These are phyloP conservation scores for Citrus medica DNA, from an alignment of 345 rosid genomes.

Conservation along the genomic window DNA sequence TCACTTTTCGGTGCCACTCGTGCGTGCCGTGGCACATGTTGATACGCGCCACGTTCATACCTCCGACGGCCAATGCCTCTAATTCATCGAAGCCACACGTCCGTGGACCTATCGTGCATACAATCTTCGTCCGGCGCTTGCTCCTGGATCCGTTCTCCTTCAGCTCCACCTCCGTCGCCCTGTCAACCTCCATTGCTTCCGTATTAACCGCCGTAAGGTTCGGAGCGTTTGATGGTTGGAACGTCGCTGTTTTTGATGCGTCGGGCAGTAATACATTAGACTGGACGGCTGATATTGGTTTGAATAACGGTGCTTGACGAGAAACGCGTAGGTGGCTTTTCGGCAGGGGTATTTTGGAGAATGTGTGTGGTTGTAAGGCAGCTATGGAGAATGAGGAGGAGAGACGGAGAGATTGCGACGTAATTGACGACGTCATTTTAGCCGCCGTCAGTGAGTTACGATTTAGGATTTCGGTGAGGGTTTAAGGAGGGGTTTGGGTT, in stretches of 20 bases:
- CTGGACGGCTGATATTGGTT: constrained; percentile 20
- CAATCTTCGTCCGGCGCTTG: constrained; percentile 57
- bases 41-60: constrained; percentile 67
- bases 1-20: constrained; percentile 60
- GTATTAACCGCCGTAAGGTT: constrained; percentile 1
- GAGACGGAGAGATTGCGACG: constrained; percentile 44
- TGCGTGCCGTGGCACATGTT: constrained; percentile 66
- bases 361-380: constrained; percentile 1
- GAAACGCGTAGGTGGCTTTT: constrained; percentile 15
- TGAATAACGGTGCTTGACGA: not conserved
- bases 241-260: constrained; percentile 17
- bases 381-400: constrained; percentile 23
- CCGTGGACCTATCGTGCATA: constrained; percentile 63
- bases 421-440: constrained; percentile 10
- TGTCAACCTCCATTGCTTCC: constrained; percentile 43
- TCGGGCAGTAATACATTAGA: constrained; percentile 26
- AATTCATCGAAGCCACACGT: constrained; percentile 58
- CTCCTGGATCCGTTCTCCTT: constrained; percentile 68
- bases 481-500: constrained; percentile 1
- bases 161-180: constrained; percentile 55
- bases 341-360: constrained; percentile 15
- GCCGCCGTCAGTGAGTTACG: not conserved
- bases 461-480: not conserved
- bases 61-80: constrained; percentile 61
- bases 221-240: not conserved